Percentiles rank a stretch among this genome's conserved stretches.
Evolutionary conservation across 129 eudicot species (phyloP).

Genomic region (Artemisia tridentata): DNA sequence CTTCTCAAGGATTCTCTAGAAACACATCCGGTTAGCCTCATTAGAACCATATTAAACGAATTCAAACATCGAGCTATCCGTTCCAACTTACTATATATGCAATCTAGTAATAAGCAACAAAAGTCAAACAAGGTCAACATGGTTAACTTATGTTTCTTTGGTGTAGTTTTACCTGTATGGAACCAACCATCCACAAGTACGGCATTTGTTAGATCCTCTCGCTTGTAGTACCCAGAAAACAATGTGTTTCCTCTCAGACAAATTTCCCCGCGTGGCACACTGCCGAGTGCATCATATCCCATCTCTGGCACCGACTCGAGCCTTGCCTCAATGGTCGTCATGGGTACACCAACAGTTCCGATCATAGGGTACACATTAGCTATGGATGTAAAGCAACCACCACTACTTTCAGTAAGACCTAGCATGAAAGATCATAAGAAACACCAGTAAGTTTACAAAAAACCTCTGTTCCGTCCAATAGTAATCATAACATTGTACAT

Average conservation of each 20-base stretch:
- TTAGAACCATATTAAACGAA: too few species aligned
- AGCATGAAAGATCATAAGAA: constrained; percentile 10
- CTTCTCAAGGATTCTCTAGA: too few species aligned
- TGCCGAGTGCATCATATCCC: constrained; percentile 85
- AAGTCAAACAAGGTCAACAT: too few species aligned
- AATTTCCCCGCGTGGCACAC: constrained; percentile 88
- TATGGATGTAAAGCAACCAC: constrained; percentile 87
- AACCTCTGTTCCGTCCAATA: too few species aligned
- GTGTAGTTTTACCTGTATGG: constrained; percentile 65
- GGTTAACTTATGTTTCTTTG: background rate
- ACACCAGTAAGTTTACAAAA: background rate
- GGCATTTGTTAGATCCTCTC: constrained; percentile 60
- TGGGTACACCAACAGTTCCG: constrained; percentile 91
- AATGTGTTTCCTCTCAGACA: constrained; percentile 82
- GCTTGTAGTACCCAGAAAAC: constrained; percentile 88
- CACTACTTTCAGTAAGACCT: constrained; percentile 97
- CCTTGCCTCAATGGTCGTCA: constrained; percentile 86
- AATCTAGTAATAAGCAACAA: too few species aligned
- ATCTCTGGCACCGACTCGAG: constrained; percentile 95
- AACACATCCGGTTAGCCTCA: too few species aligned
- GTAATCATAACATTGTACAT: constrained; percentile 19
- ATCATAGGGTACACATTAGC: constrained; percentile 77
- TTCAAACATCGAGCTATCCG: background rate
- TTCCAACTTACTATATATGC: too few species aligned
- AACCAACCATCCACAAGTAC: constrained; percentile 94